phyloP scores from a whole-genome alignment of 768 basidiomycete genomes.

The Pisolithus tinctorius region DNA sequence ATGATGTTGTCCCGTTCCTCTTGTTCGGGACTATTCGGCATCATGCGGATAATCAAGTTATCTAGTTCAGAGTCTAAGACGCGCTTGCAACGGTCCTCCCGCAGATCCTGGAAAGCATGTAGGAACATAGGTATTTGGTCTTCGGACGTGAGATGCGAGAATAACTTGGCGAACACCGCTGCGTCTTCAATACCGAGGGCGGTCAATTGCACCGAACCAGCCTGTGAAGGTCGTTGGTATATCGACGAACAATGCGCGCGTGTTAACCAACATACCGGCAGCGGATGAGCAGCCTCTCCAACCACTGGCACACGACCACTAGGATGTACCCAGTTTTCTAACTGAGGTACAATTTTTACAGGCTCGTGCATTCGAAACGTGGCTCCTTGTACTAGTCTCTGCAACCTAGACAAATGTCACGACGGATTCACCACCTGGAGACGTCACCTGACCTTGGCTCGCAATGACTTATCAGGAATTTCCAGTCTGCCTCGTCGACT shows the following conservation, averaged over 20 bases:
- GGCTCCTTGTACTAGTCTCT: slow-evolving; percentile 32
- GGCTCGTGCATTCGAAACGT: slow-evolving; percentile 30
- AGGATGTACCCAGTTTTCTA: slow-evolving; percentile 46
- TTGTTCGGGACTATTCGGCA: slow-evolving; percentile 38
- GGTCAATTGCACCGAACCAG: slow-evolving; percentile 45
- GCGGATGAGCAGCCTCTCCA: slow-evolving; percentile 58
- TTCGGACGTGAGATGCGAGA: slow-evolving; percentile 40
- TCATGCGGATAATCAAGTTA: slow-evolving; percentile 39
- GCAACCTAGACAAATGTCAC: slow-evolving; percentile 21
- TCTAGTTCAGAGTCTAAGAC: slow-evolving; percentile 39
- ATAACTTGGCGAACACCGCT: slow-evolving; percentile 51
- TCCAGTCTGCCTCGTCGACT: slow-evolving; percentile 28
- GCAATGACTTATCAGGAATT: slow-evolving; percentile 19
- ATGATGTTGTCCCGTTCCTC: slow-evolving; percentile 39
- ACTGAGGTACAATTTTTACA: slow-evolving; percentile 30
- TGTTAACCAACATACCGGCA: slow-evolving; percentile 35
- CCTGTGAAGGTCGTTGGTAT: slow-evolving; percentile 28
- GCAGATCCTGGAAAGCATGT: slow-evolving; percentile 51
- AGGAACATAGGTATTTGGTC: slow-evolving; percentile 47
- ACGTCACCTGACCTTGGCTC: slow-evolving; percentile 31
- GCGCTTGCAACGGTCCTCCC: slow-evolving; percentile 44
- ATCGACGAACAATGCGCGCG: background rate
- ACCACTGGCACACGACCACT: slow-evolving; percentile 42
- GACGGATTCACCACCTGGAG: background rate
- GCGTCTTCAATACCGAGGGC: slow-evolving; percentile 57